These are phyloP conservation scores for Termitomyces sp. DNA, from an alignment of 1,284 basidiomycete species.

Conservation along the genomic window DNA sequence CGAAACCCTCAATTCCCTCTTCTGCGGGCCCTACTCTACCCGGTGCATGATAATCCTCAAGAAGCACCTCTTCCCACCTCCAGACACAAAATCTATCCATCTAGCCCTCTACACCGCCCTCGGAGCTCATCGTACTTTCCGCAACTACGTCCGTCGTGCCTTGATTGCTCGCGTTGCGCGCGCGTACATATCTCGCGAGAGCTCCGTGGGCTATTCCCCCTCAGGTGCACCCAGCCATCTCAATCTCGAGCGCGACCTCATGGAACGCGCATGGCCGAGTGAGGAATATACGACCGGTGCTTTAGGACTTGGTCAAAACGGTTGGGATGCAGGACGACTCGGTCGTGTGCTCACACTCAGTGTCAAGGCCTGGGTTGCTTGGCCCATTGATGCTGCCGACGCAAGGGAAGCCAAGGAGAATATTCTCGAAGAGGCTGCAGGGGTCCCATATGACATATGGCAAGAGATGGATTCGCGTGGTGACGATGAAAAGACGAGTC, in stretches of 20 bases:
- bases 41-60: conserved; percentile 60
- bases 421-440: conserved; percentile 63
- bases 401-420: conserved; percentile 41
- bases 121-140: conserved; percentile 65
- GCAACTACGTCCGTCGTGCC: conserved; percentile 56
- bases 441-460: conserved; percentile 63
- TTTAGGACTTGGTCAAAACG: conserved; percentile 30
- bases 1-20: conserved; percentile 49
- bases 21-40: conserved; percentile 60
- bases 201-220: conserved; percentile 47
- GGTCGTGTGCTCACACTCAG: conserved; percentile 48
- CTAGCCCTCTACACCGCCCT: conserved; percentile 43
- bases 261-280: conserved; percentile 68
- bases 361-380: conserved; percentile 53
- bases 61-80: conserved; percentile 35
- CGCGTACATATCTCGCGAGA: conserved; percentile 53
- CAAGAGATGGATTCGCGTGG: conserved; percentile 60
- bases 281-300: conserved; percentile 44
- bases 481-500: conserved; percentile 47
- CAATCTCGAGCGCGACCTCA: conserved; percentile 53
- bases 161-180: conserved; percentile 59
- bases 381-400: conserved; percentile 24
- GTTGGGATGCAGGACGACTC: conserved; percentile 61
- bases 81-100: conserved; percentile 3
- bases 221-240: conserved; percentile 56